A percentile compares a stretch with the other conserved stretches of the same genome.
Evolutionary conservation across 257 asterid genomes (phyloP).

Genomic region (Thymus quinquecostatus): DNA sequence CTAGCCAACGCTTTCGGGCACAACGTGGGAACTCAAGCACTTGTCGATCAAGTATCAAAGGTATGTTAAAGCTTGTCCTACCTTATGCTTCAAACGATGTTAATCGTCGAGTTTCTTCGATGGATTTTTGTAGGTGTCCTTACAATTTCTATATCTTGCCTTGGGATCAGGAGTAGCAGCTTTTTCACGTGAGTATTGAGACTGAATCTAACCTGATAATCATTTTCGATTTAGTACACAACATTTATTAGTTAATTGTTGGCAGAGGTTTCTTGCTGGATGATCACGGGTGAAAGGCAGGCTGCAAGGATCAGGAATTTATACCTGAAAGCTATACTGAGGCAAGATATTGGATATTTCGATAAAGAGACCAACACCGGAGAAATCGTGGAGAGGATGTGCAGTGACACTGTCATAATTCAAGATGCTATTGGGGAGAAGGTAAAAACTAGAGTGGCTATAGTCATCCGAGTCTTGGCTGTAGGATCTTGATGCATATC

Average conservation of each 20-base stretch:
- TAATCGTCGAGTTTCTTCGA: background rate
- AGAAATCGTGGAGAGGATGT: slow-evolving; percentile 54
- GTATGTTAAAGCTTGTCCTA: slow-evolving; percentile 18
- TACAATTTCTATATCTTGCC: slow-evolving; percentile 60
- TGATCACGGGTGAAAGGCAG: slow-evolving; percentile 73
- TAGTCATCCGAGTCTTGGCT: too few species aligned
- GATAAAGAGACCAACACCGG: slow-evolving; percentile 65
- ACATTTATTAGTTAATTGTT: background rate
- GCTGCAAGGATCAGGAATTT: slow-evolving; percentile 59
- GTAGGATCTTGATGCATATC: background rate
- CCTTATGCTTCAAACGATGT: background rate
- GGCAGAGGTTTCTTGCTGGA: slow-evolving; percentile 77
- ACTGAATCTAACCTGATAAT: background rate
- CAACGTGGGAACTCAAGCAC: slow-evolving; percentile 29
- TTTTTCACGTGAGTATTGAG: slow-evolving; percentile 48
- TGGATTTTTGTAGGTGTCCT: slow-evolving; percentile 43
- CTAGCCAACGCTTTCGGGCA: slow-evolving; percentile 60
- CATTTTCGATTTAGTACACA: background rate
- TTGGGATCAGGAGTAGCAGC: slow-evolving; percentile 59
- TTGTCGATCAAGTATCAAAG: slow-evolving; percentile 58
- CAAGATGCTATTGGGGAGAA: slow-evolving; percentile 82
- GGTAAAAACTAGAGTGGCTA: slow-evolving; percentile 36
- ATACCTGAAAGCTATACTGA: slow-evolving; percentile 50
- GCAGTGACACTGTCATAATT: slow-evolving; percentile 49
- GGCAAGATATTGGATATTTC: slow-evolving; percentile 69